Evolutionary conservation across 2,329 filamentous ascomycete species (phyloP).

Genomic region (Epichloe glyceriae): DNA sequence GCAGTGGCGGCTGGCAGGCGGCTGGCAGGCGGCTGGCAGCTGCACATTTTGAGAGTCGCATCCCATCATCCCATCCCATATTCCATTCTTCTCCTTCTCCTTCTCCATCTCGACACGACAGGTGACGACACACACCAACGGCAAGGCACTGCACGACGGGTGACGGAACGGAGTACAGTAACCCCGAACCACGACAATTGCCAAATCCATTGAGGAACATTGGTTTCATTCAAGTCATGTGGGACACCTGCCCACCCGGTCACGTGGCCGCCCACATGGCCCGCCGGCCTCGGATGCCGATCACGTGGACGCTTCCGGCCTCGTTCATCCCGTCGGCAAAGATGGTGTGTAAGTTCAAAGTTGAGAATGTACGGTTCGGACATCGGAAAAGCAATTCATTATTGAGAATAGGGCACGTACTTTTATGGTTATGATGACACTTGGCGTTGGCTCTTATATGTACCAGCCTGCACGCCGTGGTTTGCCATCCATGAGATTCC

Average conservation of each 20-base stretch:
- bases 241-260: background rate
- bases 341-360: background rate
- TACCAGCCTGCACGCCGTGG: background rate
- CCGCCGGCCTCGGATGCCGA: constrained; percentile 2
- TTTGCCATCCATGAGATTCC: background rate
- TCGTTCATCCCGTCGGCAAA: background rate
- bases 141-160: too few species aligned
- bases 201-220: too few species aligned
- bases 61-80: too few species aligned
- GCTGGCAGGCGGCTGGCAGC: too few species aligned
- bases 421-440: background rate
- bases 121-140: too few species aligned
- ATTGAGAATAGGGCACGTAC: background rate
- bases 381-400: background rate
- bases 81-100: too few species aligned
- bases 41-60: too few species aligned
- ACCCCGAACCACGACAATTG: too few species aligned
- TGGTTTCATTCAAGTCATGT: background rate
- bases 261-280: constrained; percentile 1
- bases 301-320: constrained; percentile 7
- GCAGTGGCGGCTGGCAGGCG: too few species aligned
- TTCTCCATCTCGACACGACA: too few species aligned
- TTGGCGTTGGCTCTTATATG: background rate
- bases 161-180: too few species aligned
- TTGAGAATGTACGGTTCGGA: background rate